These are phyloP conservation scores for Lipomyces starkeyi DNA, from an alignment of 805 yeast genomes.

Conservation along the genomic window DNA sequence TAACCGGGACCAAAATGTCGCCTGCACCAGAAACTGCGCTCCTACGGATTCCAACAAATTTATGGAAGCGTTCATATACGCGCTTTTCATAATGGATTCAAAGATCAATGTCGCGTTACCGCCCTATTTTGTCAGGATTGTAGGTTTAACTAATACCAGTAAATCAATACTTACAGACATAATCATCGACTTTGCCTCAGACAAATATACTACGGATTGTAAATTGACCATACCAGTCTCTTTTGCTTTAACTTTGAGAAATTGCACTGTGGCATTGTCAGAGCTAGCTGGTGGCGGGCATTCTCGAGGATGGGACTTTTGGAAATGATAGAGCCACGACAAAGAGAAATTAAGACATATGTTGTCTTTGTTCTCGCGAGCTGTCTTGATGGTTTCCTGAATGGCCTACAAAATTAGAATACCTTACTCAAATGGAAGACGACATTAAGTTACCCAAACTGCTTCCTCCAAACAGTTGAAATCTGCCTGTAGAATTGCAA, in stretches of 20 bases:
- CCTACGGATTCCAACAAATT: conserved; percentile 19
- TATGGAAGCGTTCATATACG: conserved; percentile 9
- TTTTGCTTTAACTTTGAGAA: conserved; percentile 61
- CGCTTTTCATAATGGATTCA: conserved; percentile 28
- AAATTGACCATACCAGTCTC: conserved; percentile 42
- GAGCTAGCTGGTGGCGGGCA: conserved; percentile 59
- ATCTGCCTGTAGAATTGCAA: conserved; percentile 73
- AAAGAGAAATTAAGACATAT: conserved; percentile 72
- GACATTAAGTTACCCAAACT: conserved; percentile 41
- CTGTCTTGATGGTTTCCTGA: conserved; percentile 85
- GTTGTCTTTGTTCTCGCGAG: conserved; percentile 81
- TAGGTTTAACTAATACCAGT: neutral
- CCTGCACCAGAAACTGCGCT: conserved; percentile 16
- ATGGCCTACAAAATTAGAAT: conserved; percentile 56
- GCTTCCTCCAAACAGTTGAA: conserved; percentile 74
- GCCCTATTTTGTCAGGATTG: conserved; percentile 12
- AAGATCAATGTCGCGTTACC: conserved; percentile 13
- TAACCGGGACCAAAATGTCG: conserved; percentile 25
- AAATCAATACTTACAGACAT: conserved; percentile 8
- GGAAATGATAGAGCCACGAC: conserved; percentile 74
- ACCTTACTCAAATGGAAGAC: neutral
- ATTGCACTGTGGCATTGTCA: conserved; percentile 69
- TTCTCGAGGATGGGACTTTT: conserved; percentile 68
- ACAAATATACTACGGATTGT: conserved; percentile 65
- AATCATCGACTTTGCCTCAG: conserved; percentile 55